A percentile compares a stretch with the other conserved stretches of the same genome.
phyloP scores from a whole-genome alignment of 2,329 filamentous ascomycete species.

The Huntiella savannae region DNA sequence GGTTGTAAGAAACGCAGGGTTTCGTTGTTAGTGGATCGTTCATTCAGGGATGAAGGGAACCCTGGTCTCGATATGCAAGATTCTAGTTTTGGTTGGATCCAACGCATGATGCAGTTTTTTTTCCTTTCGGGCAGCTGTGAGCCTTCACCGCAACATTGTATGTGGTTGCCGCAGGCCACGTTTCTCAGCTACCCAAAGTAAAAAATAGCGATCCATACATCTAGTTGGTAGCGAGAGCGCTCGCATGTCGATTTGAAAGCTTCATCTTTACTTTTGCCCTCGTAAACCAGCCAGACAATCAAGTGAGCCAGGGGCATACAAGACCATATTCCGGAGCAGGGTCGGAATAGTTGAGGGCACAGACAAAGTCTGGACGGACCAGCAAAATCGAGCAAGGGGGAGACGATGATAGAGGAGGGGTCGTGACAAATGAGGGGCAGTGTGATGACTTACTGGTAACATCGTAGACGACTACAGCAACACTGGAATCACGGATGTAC shows the following conservation, averaged over 20 bases:
- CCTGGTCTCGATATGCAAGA: no score
- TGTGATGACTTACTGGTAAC: conserved; percentile 51
- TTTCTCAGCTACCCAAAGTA: no score
- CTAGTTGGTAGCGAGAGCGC: no score
- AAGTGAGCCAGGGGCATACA: no score
- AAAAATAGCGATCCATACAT: no score
- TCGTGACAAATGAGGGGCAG: neutral
- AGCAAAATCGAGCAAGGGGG: neutral
- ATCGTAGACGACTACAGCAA: conserved; percentile 97
- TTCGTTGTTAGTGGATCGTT: conserved; percentile 3
- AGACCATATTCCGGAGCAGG: neutral
- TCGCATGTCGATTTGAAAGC: no score
- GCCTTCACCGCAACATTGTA: conserved; percentile 3
- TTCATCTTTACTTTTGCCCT: no score
- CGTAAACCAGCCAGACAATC: no score
- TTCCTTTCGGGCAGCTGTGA: neutral
- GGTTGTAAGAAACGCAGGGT: conserved; percentile 1
- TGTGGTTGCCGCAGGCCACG: no score
- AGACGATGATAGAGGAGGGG: neutral
- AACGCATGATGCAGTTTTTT: conserved; percentile 1
- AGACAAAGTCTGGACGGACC: neutral
- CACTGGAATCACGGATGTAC: conserved; percentile 94
- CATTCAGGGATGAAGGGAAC: no score
- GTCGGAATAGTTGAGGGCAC: neutral
- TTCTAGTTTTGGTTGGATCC: neutral